Evolutionary conservation across 2,329 filamentous ascomycete species (phyloP).

Genomic region (Arthroderma uncinatum): DNA sequence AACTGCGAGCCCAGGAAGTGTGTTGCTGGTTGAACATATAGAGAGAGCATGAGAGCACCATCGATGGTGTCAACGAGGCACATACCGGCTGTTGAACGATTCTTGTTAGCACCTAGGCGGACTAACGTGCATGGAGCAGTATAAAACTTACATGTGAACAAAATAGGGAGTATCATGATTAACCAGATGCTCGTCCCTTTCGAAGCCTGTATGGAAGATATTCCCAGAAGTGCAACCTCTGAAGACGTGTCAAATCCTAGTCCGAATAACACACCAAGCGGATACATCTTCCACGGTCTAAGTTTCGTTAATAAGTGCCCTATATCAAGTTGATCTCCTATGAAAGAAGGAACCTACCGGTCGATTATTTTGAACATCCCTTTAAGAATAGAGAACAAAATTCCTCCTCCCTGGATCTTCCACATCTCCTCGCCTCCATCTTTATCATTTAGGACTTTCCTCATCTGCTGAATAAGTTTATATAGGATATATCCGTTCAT

Average conservation of each 20-base stretch:
- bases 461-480: slow-evolving; percentile 60
- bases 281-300: slow-evolving; percentile 84
- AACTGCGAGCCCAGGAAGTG: slow-evolving; percentile 27
- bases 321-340: background rate
- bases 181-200: slow-evolving; percentile 86
- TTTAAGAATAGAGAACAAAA: slow-evolving; percentile 60
- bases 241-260: slow-evolving; percentile 92
- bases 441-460: slow-evolving; percentile 44
- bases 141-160: slow-evolving; percentile 63
- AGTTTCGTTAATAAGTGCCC: background rate
- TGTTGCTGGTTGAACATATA: slow-evolving; percentile 56
- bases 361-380: slow-evolving; percentile 64
- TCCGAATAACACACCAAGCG: slow-evolving; percentile 76
- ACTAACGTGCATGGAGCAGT: background rate
- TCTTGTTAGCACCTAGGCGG: background rate
- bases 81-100: slow-evolving; percentile 59
- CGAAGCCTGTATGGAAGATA: slow-evolving; percentile 75
- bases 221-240: slow-evolving; percentile 83
- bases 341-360: slow-evolving; percentile 22
- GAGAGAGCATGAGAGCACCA: slow-evolving; percentile 85
- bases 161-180: slow-evolving; percentile 77
- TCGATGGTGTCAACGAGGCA: slow-evolving; percentile 87
- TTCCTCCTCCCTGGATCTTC: slow-evolving; percentile 64
- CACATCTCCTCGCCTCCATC: slow-evolving; percentile 44
- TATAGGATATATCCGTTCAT: slow-evolving; percentile 81